Evolutionary conservation across 129 eudicot genomes (phyloP), one percentile per base, ranked within the genome.

Genomic region (Dittrichia graveolens): DNA sequence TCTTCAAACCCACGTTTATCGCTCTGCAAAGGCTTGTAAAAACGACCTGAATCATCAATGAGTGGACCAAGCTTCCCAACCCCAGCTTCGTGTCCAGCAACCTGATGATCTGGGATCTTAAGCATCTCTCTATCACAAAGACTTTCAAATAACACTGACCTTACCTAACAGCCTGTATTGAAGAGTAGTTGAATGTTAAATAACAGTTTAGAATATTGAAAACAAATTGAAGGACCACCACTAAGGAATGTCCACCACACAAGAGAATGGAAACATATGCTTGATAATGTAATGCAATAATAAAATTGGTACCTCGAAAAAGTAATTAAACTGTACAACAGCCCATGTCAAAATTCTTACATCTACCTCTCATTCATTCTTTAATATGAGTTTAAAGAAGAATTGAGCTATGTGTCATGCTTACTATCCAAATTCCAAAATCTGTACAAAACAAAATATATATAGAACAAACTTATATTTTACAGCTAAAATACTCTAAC

Each of bases 1-100:
- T 94, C 96, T 48, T 74, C 69, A 1, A 85, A 37, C 78, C 98
- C 98, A 18, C 96, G 92, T 50, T 72, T 79, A 69, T 78, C 91
- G 8, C 86, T 74, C 75, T 87, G 98, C 6, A 90, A 87, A 66
- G 96, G 98, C 87, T 94, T 94, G 91, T 87, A 94, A 61, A 90
- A 94, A 42, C 77, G 90, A 9, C 98, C 98, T 3, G 78, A 85
- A 58, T 79, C 91, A 54, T 94, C 96, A 3, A 90, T 15, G 44
- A 94, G 93, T 6, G 96, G 96, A 15, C 96, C 93, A 39, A 89
- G 92, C 71, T 83, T 84, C 34, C 88, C 95, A 2, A 52, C 67
- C 31, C 57, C 60, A 35, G 95, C 93, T 71, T 74, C 79, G 78
- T 94, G 98, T 8, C 98, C 98, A 3, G 95, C 98, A 71, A 94